These are phyloP conservation scores for Coffea humblotiana DNA, from an alignment of 305 asterid genomes.

Conservation along the genomic window DNA sequence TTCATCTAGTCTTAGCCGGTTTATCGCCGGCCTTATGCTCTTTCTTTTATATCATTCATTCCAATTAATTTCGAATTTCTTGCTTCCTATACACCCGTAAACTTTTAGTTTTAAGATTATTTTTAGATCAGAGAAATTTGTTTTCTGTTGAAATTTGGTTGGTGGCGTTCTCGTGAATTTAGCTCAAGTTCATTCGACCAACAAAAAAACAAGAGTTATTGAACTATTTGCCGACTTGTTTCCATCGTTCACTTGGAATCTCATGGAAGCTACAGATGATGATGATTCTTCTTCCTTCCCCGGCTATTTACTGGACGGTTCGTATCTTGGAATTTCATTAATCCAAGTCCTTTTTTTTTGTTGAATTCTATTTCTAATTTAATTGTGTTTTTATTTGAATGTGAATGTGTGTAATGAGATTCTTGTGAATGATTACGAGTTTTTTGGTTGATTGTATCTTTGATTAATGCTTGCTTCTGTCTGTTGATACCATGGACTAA, in stretches of 20 bases:
- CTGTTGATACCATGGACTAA: too few species aligned
- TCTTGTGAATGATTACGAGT: neutral
- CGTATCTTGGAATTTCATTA: constrained; percentile 12
- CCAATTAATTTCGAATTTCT: constrained; percentile 41
- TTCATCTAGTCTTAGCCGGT: constrained; percentile 80
- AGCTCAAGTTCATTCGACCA: neutral
- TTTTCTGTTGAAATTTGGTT: neutral
- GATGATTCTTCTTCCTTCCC: constrained; percentile 40
- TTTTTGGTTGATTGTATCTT: neutral
- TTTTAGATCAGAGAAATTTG: neutral
- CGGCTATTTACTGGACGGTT: constrained; percentile 51
- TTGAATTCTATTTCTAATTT: constrained; percentile 9
- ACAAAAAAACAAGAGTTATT: neutral
- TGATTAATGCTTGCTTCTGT: neutral
- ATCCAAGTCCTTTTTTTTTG: neutral
- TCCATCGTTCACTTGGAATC: constrained; percentile 11
- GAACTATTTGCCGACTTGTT: constrained; percentile 2
- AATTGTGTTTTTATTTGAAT: constrained; percentile 1
- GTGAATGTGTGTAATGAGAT: neutral
- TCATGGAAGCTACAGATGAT: constrained; percentile 56
- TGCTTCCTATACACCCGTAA: constrained; percentile 83
- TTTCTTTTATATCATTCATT: constrained; percentile 65
- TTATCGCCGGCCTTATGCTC: constrained; percentile 81
- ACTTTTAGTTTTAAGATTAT: neutral
- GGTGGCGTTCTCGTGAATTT: neutral